These are phyloP conservation scores for Paulownia fortunei DNA, from an alignment of 257 asterid species.

Conservation along the genomic window DNA sequence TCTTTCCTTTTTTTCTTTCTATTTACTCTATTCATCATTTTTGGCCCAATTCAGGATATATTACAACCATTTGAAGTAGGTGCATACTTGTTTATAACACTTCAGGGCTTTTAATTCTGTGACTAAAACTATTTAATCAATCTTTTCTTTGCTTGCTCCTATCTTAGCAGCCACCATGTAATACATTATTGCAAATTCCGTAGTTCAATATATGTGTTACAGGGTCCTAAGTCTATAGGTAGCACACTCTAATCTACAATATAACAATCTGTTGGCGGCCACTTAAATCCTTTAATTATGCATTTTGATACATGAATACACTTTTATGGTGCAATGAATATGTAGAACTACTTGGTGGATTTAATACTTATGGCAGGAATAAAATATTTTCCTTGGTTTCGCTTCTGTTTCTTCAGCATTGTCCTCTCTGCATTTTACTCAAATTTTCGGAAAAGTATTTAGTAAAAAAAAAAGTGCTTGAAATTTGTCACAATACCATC, in stretches of 20 bases:
- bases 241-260: not conserved
- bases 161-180: not conserved
- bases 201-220: not conserved
- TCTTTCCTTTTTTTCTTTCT: not conserved
- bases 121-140: not conserved
- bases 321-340: not conserved
- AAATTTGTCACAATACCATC: not conserved
- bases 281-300: not conserved
- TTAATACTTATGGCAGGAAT: not conserved
- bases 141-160: not conserved
- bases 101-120: not conserved
- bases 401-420: not conserved
- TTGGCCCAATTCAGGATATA: not conserved
- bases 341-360: not conserved
- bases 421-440: conserved; percentile 2
- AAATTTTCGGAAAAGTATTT: not conserved
- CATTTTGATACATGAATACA: not conserved
- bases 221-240: not conserved
- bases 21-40: not conserved
- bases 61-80: not conserved
- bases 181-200: not conserved
- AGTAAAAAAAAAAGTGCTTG: not conserved
- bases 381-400: not conserved
- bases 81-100: not conserved
- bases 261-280: not conserved